Evolutionary conservation across 2,329 filamentous ascomycete species (phyloP).

Genomic region (Taxawa tesnikishii): DNA sequence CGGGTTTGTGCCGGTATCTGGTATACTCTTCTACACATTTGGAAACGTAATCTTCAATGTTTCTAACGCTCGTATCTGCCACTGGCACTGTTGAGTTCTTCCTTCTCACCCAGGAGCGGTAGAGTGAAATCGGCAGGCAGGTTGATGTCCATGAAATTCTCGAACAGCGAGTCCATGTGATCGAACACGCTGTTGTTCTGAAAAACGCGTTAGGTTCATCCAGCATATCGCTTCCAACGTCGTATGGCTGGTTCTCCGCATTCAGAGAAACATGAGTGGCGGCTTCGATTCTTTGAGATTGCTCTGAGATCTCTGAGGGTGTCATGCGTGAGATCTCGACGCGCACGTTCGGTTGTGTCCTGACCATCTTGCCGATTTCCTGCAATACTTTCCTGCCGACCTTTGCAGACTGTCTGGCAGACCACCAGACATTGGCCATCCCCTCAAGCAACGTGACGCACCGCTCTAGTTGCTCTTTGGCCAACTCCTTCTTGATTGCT

Average conservation of each 20-base stretch:
- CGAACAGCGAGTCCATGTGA: slow-evolving; percentile 10
- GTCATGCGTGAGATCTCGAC: background rate
- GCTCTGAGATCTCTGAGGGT: background rate
- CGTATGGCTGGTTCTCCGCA: background rate
- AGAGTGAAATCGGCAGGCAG: too few species aligned
- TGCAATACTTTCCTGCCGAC: slow-evolving; percentile 7
- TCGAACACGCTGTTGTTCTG: slow-evolving; percentile 6
- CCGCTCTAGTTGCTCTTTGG: slow-evolving; percentile 7
- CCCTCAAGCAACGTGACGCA: slow-evolving; percentile 7
- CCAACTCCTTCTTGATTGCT: slow-evolving; percentile 4
- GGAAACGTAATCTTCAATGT: too few species aligned
- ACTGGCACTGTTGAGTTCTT: too few species aligned
- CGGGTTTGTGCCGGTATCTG: too few species aligned
- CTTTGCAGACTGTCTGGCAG: slow-evolving; percentile 7
- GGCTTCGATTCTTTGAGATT: background rate
- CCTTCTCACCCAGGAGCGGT: too few species aligned
- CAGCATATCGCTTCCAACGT: background rate
- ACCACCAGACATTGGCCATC: slow-evolving; percentile 5
- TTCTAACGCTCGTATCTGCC: too few species aligned
- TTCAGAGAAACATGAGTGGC: background rate
- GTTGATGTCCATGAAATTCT: slow-evolving; percentile 9
- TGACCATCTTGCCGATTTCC: slow-evolving; percentile 6
- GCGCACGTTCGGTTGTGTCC: background rate
- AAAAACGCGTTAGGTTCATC: slow-evolving; percentile 1
- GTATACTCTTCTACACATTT: too few species aligned